These are phyloP conservation scores for Vigna angularis DNA, from an alignment of 306 rosid species.

Conservation along the genomic window DNA sequence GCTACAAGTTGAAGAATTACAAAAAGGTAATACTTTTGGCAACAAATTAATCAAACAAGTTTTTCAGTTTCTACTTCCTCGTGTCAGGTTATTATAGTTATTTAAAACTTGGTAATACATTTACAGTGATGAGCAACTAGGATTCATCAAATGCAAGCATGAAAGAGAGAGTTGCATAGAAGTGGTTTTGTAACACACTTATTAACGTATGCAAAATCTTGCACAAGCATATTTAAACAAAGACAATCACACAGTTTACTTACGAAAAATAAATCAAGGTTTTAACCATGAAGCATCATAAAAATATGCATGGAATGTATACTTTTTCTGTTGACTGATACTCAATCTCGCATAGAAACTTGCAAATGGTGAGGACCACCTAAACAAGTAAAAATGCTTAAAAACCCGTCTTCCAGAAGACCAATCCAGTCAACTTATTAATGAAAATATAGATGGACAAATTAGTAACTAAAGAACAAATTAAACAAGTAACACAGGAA, in stretches of 20 bases:
- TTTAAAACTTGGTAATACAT: too few relatives aligned
- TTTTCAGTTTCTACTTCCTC: too few relatives aligned
- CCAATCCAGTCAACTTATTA: background rate
- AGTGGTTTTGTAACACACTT: too few relatives aligned
- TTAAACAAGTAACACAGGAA: background rate
- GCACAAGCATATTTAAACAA: too few relatives aligned
- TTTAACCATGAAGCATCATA: slow-evolving; percentile 7
- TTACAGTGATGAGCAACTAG: too few relatives aligned
- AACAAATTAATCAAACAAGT: too few relatives aligned
- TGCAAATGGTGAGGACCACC: slow-evolving; percentile 6
- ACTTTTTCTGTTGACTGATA: slow-evolving; percentile 17
- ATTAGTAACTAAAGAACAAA: background rate
- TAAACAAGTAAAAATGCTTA: background rate
- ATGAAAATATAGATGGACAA: background rate
- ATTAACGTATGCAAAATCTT: too few relatives aligned
- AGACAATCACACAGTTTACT: background rate
- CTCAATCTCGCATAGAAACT: background rate
- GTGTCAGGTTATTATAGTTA: too few relatives aligned
- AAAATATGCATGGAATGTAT: background rate
- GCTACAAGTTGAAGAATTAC: too few relatives aligned
- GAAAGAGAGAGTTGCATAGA: too few relatives aligned
- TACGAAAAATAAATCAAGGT: background rate
- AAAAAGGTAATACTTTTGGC: too few relatives aligned
- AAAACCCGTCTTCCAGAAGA: background rate
- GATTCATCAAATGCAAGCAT: too few relatives aligned